Conservation (phyloP, 1,139 yeast genomes). For the Suhomyces choctaworum region DNA sequence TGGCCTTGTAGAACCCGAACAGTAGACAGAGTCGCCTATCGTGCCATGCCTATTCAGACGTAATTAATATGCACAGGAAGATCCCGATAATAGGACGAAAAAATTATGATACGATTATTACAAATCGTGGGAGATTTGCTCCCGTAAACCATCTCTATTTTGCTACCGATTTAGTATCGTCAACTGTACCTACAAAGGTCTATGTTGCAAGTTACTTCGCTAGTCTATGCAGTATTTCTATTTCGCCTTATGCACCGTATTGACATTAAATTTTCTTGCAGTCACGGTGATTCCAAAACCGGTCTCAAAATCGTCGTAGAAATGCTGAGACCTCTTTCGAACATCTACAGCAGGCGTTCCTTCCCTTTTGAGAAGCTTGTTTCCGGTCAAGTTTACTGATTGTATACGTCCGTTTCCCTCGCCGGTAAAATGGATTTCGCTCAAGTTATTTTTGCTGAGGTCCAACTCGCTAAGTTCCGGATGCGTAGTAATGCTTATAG, state of each 20-base stretch:
- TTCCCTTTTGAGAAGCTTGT: constrained; percentile 17
- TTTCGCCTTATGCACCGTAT: constrained; percentile 23
- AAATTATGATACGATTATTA: too few relatives aligned
- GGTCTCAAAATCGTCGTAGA: constrained; percentile 27
- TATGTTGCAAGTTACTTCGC: too few relatives aligned
- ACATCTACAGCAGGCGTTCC: constrained; percentile 1
- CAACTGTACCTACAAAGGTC: too few relatives aligned
- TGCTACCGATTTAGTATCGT: too few relatives aligned
- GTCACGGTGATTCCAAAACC: constrained; percentile 24
- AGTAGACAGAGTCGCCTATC: too few relatives aligned
- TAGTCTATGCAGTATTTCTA: too few relatives aligned
- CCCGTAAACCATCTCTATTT: too few relatives aligned
- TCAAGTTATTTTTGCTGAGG: constrained; percentile 12
- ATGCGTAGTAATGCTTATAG: constrained; percentile 6
- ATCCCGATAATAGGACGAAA: too few relatives aligned
- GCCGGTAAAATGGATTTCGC: constrained; percentile 12
- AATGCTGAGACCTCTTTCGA: constrained; percentile 17
- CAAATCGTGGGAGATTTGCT: too few relatives aligned
- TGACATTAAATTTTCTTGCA: constrained; percentile 27
- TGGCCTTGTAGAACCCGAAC: too few relatives aligned
- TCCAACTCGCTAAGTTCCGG: constrained; percentile 6
- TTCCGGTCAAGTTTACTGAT: constrained; percentile 25
- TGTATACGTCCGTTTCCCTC: constrained; percentile 12
- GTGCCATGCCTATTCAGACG: too few relatives aligned
- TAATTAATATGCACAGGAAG: too few relatives aligned